These are phyloP conservation scores for Fusarium kyushuense DNA, from an alignment of 2,329 filamentous ascomycete genomes.

Conservation along the genomic window DNA sequence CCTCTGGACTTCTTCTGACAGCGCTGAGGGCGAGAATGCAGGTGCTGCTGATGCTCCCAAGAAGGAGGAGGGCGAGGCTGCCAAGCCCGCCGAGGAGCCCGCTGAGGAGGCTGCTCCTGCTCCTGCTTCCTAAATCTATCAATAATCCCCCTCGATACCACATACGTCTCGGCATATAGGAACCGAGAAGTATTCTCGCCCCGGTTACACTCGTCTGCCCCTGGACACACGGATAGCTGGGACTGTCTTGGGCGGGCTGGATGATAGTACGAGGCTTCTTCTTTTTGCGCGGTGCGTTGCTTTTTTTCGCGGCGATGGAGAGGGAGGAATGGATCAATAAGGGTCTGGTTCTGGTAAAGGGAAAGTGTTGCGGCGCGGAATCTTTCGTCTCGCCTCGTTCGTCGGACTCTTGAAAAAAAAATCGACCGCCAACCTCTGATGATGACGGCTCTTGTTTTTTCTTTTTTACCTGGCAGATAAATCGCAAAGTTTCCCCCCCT, in stretches of 20 bases:
- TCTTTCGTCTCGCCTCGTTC: constrained; percentile 49
- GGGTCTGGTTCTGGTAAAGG: constrained; percentile 54
- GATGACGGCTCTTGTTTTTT: constrained; percentile 44
- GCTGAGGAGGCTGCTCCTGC: constrained; percentile 58
- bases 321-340: constrained; percentile 51
- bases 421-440: constrained; percentile 35
- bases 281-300: constrained; percentile 53
- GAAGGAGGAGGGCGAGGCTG: constrained; percentile 70
- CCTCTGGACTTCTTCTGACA: constrained; percentile 96
- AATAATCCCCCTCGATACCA: constrained; percentile 54
- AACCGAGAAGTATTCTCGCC: constrained; percentile 53
- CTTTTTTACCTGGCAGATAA: constrained; percentile 48
- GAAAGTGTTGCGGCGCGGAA: constrained; percentile 55
- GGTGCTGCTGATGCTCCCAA: constrained; percentile 66
- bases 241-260: constrained; percentile 53
- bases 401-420: constrained; percentile 41
- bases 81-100: constrained; percentile 53
- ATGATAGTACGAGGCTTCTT: constrained; percentile 52
- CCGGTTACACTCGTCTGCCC: constrained; percentile 47
- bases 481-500: constrained; percentile 45
- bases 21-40: constrained; percentile 78
- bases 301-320: constrained; percentile 52
- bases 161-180: constrained; percentile 53
- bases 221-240: constrained; percentile 50
- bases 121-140: constrained; percentile 65